Percentiles rank a stretch among this genome's conserved stretches.
phyloP scores from a whole-genome alignment of 345 rosid genomes.

The Leavenworthia alabamica region DNA sequence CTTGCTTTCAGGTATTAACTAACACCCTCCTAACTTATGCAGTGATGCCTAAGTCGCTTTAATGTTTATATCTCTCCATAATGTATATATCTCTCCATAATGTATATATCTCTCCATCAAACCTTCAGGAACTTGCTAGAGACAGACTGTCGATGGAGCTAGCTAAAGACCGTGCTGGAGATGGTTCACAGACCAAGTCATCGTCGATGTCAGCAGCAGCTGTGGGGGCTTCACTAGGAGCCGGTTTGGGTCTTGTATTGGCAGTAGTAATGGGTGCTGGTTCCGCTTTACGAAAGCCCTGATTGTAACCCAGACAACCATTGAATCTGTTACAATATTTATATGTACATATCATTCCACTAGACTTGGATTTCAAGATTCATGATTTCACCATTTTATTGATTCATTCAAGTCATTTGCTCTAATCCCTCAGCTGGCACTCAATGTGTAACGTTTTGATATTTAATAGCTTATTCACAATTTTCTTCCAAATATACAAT shows the following conservation, averaged over 20 bases:
- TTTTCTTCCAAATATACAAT: not conserved
- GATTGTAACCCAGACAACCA: constrained; percentile 17
- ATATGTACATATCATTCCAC: constrained; percentile 14
- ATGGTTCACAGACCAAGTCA: constrained; percentile 48
- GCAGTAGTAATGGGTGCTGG: constrained; percentile 98
- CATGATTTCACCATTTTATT: not conserved
- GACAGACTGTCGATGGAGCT: constrained; percentile 55
- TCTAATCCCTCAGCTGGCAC: not conserved
- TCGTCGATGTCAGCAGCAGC: constrained; percentile 73
- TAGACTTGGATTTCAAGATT: not conserved
- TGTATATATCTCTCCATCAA: constrained; percentile 1
- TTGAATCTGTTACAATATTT: not conserved
- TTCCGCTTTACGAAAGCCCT: constrained; percentile 88
- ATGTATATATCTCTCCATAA: no score
- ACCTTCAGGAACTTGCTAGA: constrained; percentile 63
- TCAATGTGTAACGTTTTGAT: not conserved
- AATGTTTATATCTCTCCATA: no score
- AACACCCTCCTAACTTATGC: not conserved
- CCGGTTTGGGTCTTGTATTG: constrained; percentile 81
- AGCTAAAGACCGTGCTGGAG: constrained; percentile 41
- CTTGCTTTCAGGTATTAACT: constrained; percentile 62
- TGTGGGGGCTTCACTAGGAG: constrained; percentile 94
- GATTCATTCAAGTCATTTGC: not conserved
- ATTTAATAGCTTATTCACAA: not conserved
- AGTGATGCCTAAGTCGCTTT: no score